Base-by-base conservation (phyloP, 768 basidiomycete genomes). In the Solioccasus polychromus region DNA sequence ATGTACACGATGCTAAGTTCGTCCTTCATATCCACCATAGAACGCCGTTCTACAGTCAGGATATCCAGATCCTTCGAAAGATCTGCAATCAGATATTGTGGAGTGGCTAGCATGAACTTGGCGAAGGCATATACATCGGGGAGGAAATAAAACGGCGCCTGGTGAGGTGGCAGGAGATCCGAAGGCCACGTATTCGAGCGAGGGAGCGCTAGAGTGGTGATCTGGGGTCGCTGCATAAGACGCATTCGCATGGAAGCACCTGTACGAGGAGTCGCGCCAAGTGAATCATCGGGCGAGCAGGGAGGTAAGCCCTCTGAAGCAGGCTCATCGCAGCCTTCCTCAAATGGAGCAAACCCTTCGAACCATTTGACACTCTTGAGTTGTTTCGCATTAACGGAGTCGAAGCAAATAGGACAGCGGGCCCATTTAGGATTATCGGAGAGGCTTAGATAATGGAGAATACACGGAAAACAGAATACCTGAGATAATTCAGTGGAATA, bases 31-130 rank as follows among this genome's bases (percentile, higher is more conserved):
- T 76, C 71, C n/a, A 72, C 55, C 43, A 95, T 70, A 8, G 75
- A 68, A 20, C 79, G 76, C 35, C 84, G 79, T 67, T 98, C 95
- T 0, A 71, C 55, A 2, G 72, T 77, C 3, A 99, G 74, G 45
- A 88, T 83, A 26, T 79, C 78, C 23, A 92, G 66, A 48, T 99
- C 88, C 35, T 67, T 71, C 3, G 78, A 74, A 11, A 98, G 78
- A 60, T 91, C 85, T 15, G 75, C 62, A 32, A 87, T 75, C 47
- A 98, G 77, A 64, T 94, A 89, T 2, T 79, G 74, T 1, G 95
- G 92, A 0, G 93, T 92, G 17, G 92, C 92, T 20, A 98, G 82
- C 93, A 98, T 96, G 71, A 98, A 96, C 60, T 91, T 92, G 17
- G 93, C 78, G 64, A 87, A 96, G 30, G 71, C 70, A 52, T 83